phyloP scores from a whole-genome alignment of 106 monocot genomes.

The Acorus calamus region DNA sequence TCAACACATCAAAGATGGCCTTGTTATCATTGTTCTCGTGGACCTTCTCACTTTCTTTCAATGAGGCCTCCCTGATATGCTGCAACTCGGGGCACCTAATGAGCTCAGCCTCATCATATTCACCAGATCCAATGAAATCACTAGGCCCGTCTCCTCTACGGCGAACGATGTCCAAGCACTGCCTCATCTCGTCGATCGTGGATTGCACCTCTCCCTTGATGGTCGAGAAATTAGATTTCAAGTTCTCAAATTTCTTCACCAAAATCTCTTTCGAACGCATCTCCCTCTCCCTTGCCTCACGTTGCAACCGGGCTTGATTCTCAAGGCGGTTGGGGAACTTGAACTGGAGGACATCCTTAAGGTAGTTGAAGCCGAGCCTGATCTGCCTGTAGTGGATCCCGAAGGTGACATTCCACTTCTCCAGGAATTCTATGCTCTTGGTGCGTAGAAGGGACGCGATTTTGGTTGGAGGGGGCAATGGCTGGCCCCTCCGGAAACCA shows the following conservation, averaged over 20 bases:
- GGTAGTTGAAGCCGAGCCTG: constrained; percentile 71
- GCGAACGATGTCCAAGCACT: constrained; percentile 58
- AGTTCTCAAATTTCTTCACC: constrained; percentile 39
- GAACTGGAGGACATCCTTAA: constrained; percentile 62
- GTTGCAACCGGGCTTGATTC: constrained; percentile 42
- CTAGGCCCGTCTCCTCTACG: constrained; percentile 21
- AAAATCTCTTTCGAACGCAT: constrained; percentile 61
- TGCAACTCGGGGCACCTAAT: constrained; percentile 30
- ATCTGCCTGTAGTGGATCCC: constrained; percentile 75
- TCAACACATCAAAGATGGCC: constrained; percentile 76
- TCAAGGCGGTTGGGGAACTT: constrained; percentile 71
- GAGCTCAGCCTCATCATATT: constrained; percentile 41
- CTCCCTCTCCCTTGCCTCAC: constrained; percentile 69
- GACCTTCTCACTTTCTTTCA: constrained; percentile 66
- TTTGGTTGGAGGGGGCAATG: constrained; percentile 67
- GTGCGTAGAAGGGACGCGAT: constrained; percentile 53
- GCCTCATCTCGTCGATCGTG: constrained; percentile 57
- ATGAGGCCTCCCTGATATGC: constrained; percentile 51
- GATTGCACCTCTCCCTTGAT: constrained; percentile 60
- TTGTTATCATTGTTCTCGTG: constrained; percentile 62
- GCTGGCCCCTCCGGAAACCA: constrained; percentile 68
- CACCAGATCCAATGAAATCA: neutral
- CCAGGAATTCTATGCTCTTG: constrained; percentile 68
- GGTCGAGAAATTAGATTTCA: constrained; percentile 42
- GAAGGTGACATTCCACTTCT: constrained; percentile 75